These are phyloP conservation scores for Sarcodon aspratus DNA, from an alignment of 768 basidiomycete genomes.

Conservation along the genomic window DNA sequence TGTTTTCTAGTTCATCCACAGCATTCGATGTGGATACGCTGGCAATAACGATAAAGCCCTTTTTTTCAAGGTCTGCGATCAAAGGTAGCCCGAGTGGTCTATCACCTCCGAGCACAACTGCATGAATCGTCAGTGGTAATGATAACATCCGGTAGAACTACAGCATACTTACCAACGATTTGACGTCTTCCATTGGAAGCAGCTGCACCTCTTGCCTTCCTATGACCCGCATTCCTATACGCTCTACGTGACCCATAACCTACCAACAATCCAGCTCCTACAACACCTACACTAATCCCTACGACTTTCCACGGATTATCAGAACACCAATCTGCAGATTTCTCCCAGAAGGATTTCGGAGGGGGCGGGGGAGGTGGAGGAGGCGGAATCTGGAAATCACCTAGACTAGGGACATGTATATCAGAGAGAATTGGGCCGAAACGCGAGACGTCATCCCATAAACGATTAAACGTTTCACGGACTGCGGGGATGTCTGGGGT, in stretches of 20 bases:
- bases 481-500: constrained; percentile 52
- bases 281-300: constrained; percentile 40
- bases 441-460: constrained; percentile 73
- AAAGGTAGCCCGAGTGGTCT: constrained; percentile 59
- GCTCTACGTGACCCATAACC: constrained; percentile 31
- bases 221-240: constrained; percentile 6
- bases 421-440: constrained; percentile 56
- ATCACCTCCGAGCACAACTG: constrained; percentile 80
- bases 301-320: constrained; percentile 53
- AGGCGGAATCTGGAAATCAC: constrained; percentile 63
- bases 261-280: constrained; percentile 51
- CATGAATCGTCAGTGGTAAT: constrained; percentile 4
- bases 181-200: constrained; percentile 27
- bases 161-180: constrained; percentile 28
- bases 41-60: constrained; percentile 75
- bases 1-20: constrained; percentile 50
- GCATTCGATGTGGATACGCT: constrained; percentile 64
- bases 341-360: constrained; percentile 31
- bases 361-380: constrained; percentile 47
- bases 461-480: constrained; percentile 50
- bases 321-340: constrained; percentile 37
- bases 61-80: constrained; percentile 60
- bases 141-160: neutral
- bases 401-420: constrained; percentile 52
- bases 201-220: constrained; percentile 11